Evolutionary conservation across 225 moss, liverwort and hornwort species (phyloP).

Genomic region (Marchantia polymorpha): DNA sequence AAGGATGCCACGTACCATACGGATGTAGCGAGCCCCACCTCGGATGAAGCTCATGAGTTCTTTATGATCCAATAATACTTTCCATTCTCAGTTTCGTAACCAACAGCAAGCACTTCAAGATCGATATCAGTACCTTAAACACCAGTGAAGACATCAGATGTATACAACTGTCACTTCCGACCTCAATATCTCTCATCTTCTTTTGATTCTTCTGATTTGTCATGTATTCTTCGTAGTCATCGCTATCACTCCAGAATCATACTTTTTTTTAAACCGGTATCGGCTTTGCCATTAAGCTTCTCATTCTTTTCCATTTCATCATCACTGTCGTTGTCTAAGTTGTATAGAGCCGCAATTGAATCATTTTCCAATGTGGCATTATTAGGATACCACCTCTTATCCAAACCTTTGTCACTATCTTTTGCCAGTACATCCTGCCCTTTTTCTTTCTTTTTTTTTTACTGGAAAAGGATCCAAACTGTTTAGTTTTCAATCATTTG

Average conservation of each 20-base stretch:
- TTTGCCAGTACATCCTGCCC: constrained; percentile 1
- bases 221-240: constrained; percentile 18
- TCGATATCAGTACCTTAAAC: no score
- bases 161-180: constrained; percentile 8
- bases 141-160: no score
- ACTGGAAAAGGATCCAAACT: neutral
- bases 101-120: no score
- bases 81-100: no score
- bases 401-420: neutral
- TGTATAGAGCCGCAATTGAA: constrained; percentile 20
- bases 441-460: no score
- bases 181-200: constrained; percentile 45
- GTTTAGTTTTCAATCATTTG: constrained; percentile 3
- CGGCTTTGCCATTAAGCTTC: neutral
- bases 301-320: neutral
- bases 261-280: neutral
- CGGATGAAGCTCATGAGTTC: no score
- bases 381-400: neutral
- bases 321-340: neutral
- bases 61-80: no score
- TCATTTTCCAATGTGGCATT: constrained; percentile 22
- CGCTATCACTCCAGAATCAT: constrained; percentile 11
- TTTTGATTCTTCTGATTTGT: constrained; percentile 24
- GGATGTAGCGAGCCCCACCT: no score
- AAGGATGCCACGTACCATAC: no score